Evolutionary conservation across 495 filamentous ascomycete genomes (phyloP).

Genomic region (Aspergillus cavernicola): DNA sequence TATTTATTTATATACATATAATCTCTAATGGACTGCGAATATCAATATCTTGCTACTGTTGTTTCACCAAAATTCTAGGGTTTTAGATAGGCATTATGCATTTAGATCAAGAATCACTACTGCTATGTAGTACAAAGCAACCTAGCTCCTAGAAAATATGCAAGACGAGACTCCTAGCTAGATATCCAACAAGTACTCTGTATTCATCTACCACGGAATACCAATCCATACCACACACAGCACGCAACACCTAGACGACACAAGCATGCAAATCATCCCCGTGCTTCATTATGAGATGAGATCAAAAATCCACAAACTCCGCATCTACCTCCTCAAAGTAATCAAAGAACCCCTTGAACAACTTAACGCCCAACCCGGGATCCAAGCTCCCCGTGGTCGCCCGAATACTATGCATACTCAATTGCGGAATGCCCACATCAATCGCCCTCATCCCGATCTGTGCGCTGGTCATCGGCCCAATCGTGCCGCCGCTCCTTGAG

Average conservation of each 20-base stretch:
- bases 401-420: constrained; percentile 92
- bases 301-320: constrained; percentile 63
- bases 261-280: not conserved
- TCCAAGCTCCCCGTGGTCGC: constrained; percentile 85
- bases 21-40: no score
- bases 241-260: not conserved
- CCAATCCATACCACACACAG: not conserved
- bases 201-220: no score
- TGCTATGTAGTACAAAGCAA: no score
- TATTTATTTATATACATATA: no score
- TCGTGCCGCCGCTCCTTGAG: constrained; percentile 79
- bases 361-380: constrained; percentile 80
- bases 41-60: no score
- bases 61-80: no score
- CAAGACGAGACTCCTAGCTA: not conserved
- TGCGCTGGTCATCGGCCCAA: constrained; percentile 85
- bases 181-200: no score
- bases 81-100: no score
- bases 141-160: no score
- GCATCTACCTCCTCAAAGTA: constrained; percentile 81
- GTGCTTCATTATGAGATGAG: no score
- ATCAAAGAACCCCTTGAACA: constrained; percentile 89
- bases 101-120: no score
- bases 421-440: constrained; percentile 87
- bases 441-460: constrained; percentile 80